These are phyloP conservation scores for Candida ovalis DNA, from an alignment of 805 yeast species.

Conservation along the genomic window DNA sequence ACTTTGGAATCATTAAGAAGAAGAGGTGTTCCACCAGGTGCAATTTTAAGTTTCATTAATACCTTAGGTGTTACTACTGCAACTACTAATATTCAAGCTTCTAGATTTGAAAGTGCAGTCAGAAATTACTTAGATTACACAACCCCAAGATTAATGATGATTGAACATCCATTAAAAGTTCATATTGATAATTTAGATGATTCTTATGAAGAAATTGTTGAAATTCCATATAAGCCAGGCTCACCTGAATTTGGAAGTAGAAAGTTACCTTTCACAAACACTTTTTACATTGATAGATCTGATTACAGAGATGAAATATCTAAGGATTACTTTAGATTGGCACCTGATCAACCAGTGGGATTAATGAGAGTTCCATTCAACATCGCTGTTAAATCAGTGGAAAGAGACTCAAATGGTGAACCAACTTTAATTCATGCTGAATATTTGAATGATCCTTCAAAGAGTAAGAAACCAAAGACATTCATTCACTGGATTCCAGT, in stretches of 20 bases:
- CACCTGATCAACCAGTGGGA: conserved; percentile 94
- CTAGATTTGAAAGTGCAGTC: conserved; percentile 84
- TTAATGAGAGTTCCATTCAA: conserved; percentile 86
- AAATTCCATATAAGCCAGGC: conserved; percentile 90
- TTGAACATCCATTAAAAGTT: conserved; percentile 81
- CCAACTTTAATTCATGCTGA: conserved; percentile 70
- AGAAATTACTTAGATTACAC: conserved; percentile 84
- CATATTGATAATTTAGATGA: conserved; percentile 78
- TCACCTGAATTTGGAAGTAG: conserved; percentile 69
- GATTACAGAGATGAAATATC: conserved; percentile 73
- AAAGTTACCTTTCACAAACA: conserved; percentile 70
- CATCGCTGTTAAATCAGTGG: conserved; percentile 65
- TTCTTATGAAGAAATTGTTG: conserved; percentile 63
- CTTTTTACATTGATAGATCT: conserved; percentile 77
- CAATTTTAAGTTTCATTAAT: conserved; percentile 86
- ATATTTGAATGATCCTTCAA: conserved; percentile 61
- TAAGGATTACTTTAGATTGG: conserved; percentile 84
- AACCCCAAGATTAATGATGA: conserved; percentile 93
- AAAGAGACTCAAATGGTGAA: conserved; percentile 57
- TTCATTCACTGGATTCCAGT: conserved; percentile 96
- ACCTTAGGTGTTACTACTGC: conserved; percentile 96
- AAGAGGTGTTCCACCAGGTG: conserved; percentile 99
- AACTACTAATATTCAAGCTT: conserved; percentile 84
- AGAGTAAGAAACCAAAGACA: conserved; percentile 82
- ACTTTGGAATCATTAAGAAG: conserved; percentile 93